Evolutionary conservation across 441 rosid genomes (phyloP).

Genomic region (Euphorbia schlechtendalii): DNA sequence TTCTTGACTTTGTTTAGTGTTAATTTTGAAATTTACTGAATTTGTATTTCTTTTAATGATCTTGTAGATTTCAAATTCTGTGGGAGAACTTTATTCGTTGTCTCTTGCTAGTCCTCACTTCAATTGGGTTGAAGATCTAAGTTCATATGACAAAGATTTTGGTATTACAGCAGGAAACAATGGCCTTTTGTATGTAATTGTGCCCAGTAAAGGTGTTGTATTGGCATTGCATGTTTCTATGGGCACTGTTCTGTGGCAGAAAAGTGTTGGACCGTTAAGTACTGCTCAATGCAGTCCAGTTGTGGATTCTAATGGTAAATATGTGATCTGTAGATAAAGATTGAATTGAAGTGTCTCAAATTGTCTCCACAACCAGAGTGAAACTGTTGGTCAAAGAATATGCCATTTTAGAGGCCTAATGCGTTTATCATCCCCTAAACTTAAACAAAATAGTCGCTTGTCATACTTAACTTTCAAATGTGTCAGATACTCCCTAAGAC

Average conservation of each 20-base stretch:
- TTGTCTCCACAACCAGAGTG: background rate
- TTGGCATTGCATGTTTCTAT: constrained; percentile 61
- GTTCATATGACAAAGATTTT: constrained; percentile 45
- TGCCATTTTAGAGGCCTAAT: background rate
- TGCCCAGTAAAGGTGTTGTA: constrained; percentile 46
- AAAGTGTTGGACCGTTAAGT: constrained; percentile 54
- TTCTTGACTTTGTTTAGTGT: background rate
- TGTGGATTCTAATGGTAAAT: constrained; percentile 61
- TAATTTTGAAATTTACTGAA: background rate
- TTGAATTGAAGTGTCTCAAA: background rate
- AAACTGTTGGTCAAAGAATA: background rate
- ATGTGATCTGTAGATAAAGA: background rate
- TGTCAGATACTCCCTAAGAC: too few relatives aligned
- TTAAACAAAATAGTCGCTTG: too few relatives aligned
- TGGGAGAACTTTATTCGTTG: constrained; percentile 77
- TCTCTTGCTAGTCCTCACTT: constrained; percentile 52
- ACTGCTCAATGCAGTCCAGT: constrained; percentile 37
- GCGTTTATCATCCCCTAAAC: too few relatives aligned
- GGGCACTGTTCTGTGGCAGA: constrained; percentile 66
- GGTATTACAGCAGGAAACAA: constrained; percentile 69
- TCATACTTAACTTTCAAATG: too few relatives aligned
- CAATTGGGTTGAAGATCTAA: constrained; percentile 73
- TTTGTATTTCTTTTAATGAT: background rate
- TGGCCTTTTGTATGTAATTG: constrained; percentile 53
- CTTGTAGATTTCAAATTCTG: constrained; percentile 61